Evolutionary conservation across 192 early-diverging fungal species (phyloP), one percentile per base, ranked within the genome.

Genomic region (Linderina pennispora): DNA sequence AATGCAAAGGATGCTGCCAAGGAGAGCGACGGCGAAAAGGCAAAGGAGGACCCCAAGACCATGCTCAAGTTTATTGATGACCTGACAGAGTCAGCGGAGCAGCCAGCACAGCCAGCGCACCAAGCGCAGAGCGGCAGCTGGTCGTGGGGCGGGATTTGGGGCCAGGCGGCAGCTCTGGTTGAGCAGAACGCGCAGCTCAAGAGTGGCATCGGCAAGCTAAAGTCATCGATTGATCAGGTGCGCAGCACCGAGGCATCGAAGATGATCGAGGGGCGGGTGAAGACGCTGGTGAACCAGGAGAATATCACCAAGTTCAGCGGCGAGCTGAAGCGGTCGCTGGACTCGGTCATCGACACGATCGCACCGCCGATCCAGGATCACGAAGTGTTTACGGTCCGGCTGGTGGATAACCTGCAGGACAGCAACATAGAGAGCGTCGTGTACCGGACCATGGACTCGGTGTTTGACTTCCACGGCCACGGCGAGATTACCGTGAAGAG

Each of bases 101-200:
- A 59, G 39, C 6, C 8, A 45, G 10, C 16, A 10, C 3, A 9
- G 24, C 43, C 7, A 9, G 33, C 23, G 4, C 40, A 2, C 36
- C 43, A 21, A 2, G 15, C 40, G 14, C 46, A 18, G 18, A 48
- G 56, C 23, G 45, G 55, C 22, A 45, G 15, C 43, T 75, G 73
- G 73, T 68, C 65, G 15, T 74, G 72, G 72, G 58, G 60, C 36
- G 62, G 73, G 1, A 51, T 75, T n/a, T 69, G 65, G 65, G 60
- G 61, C 13, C 60, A 64, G 48, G 63, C 73, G 1, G 31, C 65
- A 13, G 55, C 66, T 3, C 49, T 65, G 8, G 65, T 75, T 3
- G 62, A 75, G 62, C 55, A 69, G 33, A 64, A 64, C 43, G 36
- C 47, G 36, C 60, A 68, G 53, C 49, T 62, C 49, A 56, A 68